Evolutionary conservation across 768 basidiomycete genomes (phyloP).

Genomic region (Rhodocollybia butyracea): DNA sequence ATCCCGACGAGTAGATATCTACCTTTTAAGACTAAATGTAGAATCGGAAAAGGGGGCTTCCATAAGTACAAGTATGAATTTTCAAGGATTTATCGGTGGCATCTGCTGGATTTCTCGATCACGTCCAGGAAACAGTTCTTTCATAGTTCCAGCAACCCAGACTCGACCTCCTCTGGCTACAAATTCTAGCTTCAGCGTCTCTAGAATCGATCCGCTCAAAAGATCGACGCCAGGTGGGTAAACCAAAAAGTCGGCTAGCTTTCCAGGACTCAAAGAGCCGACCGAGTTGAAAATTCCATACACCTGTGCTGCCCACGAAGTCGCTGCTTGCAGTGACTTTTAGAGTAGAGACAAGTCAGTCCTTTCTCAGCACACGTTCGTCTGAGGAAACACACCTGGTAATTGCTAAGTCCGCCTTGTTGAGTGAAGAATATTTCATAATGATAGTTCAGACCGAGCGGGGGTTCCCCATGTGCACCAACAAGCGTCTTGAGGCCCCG

Average conservation of each 20-base stretch:
- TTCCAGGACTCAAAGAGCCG: slow-evolving; percentile 60
- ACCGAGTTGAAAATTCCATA: slow-evolving; percentile 61
- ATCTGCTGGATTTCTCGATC: slow-evolving; percentile 45
- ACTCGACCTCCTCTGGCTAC: slow-evolving; percentile 68
- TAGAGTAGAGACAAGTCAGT: background rate
- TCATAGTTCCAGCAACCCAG: slow-evolving; percentile 66
- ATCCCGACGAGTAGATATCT: no score
- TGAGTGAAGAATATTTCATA: slow-evolving; percentile 67
- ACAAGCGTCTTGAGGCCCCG: slow-evolving; percentile 62
- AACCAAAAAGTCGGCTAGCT: slow-evolving; percentile 69
- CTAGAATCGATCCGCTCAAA: slow-evolving; percentile 45
- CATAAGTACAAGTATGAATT: background rate
- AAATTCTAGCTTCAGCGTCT: slow-evolving; percentile 47
- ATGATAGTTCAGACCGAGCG: slow-evolving; percentile 74
- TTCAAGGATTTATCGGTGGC: slow-evolving; percentile 51
- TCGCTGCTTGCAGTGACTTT: slow-evolving; percentile 68
- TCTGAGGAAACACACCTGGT: slow-evolving; percentile 47
- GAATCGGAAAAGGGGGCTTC: no score
- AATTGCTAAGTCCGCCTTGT: slow-evolving; percentile 64
- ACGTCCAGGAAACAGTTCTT: slow-evolving; percentile 68
- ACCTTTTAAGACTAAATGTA: no score
- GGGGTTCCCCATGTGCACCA: slow-evolving; percentile 73
- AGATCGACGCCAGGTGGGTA: slow-evolving; percentile 62
- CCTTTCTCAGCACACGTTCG: background rate
- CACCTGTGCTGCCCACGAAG: slow-evolving; percentile 59